Percentiles rank a stretch among this genome's conserved stretches.
Conservation (phyloP, 2,329 filamentous ascomycete genomes). For the Cladosporium sp. region DNA sequence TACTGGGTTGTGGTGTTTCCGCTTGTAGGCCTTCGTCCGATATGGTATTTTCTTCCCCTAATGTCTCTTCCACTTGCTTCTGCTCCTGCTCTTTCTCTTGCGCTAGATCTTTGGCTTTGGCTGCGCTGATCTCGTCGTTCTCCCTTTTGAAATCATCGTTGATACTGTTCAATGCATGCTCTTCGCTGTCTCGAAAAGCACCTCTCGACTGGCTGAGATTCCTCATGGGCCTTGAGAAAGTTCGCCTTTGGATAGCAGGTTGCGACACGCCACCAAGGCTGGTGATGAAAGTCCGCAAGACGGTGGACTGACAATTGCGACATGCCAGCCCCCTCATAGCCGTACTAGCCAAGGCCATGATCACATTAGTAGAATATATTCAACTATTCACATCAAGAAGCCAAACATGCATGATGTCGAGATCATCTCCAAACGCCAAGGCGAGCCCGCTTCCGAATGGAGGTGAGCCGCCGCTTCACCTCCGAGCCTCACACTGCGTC, state of each 20-base stretch:
- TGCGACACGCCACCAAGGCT: constrained; percentile 18
- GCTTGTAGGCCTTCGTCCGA: no score
- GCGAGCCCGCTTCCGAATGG: constrained; percentile 1
- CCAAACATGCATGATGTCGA: neutral
- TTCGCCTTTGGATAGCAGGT: constrained; percentile 15
- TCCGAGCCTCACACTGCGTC: neutral
- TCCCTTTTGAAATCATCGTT: constrained; percentile 10
- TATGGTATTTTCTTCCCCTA: neutral
- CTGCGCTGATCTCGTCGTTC: neutral
- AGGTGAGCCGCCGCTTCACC: constrained; percentile 9
- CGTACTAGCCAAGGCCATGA: constrained; percentile 14
- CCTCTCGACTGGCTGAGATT: constrained; percentile 19
- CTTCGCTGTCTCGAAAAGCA: constrained; percentile 15
- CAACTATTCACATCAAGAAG: neutral
- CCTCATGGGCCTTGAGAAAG: constrained; percentile 16
- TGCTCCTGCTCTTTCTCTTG: neutral
- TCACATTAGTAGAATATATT: neutral
- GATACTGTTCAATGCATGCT: constrained; percentile 19
- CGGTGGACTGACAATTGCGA: constrained; percentile 21
- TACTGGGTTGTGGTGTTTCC: neutral
- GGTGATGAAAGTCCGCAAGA: constrained; percentile 26
- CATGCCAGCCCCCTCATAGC: constrained; percentile 16
- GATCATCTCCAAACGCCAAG: constrained; percentile 5
- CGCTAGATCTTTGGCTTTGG: neutral
- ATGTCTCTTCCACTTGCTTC: neutral